Percentiles rank a stretch among this genome's conserved stretches.
These are phyloP conservation scores for Larix sibirica DNA, from an alignment of 83 land plant genomes.

Conservation along the genomic window DNA sequence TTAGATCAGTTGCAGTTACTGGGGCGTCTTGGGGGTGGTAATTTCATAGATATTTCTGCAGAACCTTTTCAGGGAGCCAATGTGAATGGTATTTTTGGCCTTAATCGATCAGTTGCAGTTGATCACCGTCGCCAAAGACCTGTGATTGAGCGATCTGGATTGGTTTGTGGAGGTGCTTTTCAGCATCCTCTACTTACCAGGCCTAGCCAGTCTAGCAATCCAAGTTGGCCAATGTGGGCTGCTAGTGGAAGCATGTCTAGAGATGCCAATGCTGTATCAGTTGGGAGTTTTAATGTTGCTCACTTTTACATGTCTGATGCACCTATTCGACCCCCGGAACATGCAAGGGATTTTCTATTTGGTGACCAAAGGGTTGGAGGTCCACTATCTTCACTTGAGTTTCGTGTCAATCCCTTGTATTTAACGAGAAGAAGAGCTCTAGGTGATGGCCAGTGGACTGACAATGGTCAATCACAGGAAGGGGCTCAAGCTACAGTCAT, in stretches of 20 bases:
- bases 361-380: conserved; percentile 37
- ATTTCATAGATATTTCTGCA: conserved; percentile 34
- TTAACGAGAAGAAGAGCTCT: conserved; percentile 39
- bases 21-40: conserved; percentile 27
- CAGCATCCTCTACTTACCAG: conserved; percentile 46
- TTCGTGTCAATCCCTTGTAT: conserved; percentile 40
- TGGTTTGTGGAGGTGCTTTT: conserved; percentile 37
- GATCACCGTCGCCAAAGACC: conserved; percentile 31
- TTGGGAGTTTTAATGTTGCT: conserved; percentile 35
- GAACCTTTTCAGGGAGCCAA: conserved; percentile 37
- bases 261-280: background rate
- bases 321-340: conserved; percentile 17
- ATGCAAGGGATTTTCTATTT: conserved; percentile 29
- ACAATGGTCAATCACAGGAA: conserved; percentile 50
- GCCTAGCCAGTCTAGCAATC: conserved; percentile 20
- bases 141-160: conserved; percentile 28
- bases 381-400: conserved; percentile 40
- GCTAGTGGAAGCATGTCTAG: conserved; percentile 4
- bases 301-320: conserved; percentile 49
- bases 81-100: conserved; percentile 48
- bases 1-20: conserved; percentile 27
- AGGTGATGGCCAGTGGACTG: conserved; percentile 43
- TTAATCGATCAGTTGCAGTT: conserved; percentile 28
- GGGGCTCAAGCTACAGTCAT: conserved; percentile 47
- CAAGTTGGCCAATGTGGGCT: background rate